Conservation (phyloP, 495 filamentous ascomycete genomes). For the Pyrenopolyporus hunteri region DNA sequence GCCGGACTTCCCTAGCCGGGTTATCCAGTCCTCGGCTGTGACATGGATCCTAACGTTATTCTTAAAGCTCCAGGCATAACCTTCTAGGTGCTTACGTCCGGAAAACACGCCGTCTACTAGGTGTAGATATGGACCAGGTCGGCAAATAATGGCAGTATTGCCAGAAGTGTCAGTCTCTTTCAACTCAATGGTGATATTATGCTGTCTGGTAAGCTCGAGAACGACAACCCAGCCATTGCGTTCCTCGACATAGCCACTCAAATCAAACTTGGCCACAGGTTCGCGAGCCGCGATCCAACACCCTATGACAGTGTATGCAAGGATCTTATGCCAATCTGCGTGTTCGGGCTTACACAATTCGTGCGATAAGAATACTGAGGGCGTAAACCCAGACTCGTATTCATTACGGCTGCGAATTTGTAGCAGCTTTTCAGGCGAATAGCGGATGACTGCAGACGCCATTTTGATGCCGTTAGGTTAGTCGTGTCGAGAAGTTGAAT, state of each 20-base stretch:
- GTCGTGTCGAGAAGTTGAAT: too few relatives aligned
- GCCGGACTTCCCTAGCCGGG: constrained; percentile 6
- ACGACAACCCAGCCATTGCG: constrained; percentile 14
- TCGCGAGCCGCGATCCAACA: constrained; percentile 22
- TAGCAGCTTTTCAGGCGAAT: constrained; percentile 2
- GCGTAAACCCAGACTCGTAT: not conserved
- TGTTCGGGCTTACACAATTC: too few relatives aligned
- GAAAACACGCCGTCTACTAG: not conserved
- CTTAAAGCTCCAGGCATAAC: constrained; percentile 14
- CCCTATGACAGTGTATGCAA: not conserved
- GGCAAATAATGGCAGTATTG: constrained; percentile 16
- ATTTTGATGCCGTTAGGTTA: not conserved
- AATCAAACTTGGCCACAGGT: not conserved
- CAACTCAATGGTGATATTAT: constrained; percentile 10
- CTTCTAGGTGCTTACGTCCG: not conserved
- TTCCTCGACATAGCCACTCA: not conserved
- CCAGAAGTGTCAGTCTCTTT: constrained; percentile 2
- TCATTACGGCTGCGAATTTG: not conserved
- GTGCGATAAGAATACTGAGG: constrained; percentile 6
- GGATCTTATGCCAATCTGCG: constrained; percentile 3
- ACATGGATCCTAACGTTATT: not conserved
- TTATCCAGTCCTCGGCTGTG: constrained; percentile 9
- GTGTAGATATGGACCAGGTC: not conserved
- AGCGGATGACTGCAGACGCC: not conserved
- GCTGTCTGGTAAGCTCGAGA: not conserved